A percentile compares a stretch with the other conserved stretches of the same genome.
phyloP scores from a whole-genome alignment of 2,329 filamentous ascomycete genomes.

The Epicoccum sorghinum region DNA sequence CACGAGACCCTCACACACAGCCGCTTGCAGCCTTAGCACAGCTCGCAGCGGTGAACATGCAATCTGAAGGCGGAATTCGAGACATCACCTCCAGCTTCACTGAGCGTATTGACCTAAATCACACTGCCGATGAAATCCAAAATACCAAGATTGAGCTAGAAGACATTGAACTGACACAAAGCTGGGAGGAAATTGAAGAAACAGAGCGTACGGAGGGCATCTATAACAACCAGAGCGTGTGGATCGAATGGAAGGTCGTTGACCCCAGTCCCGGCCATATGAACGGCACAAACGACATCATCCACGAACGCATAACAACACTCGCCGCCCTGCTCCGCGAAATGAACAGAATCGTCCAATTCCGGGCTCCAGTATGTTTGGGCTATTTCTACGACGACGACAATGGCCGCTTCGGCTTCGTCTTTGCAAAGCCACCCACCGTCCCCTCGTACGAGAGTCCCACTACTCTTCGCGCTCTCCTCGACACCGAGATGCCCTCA shows the following conservation, averaged over 20 bases:
- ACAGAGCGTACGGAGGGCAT: constrained; percentile 32
- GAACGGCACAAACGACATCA: constrained; percentile 29
- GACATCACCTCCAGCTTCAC: constrained; percentile 37
- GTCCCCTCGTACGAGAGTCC: constrained; percentile 48
- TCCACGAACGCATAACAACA: constrained; percentile 39
- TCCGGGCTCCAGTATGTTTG: constrained; percentile 43
- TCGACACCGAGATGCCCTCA: constrained; percentile 52
- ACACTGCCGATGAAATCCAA: constrained; percentile 27
- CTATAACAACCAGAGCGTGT: constrained; percentile 30
- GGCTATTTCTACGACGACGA: constrained; percentile 46
- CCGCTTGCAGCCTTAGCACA: constrained; percentile 40
- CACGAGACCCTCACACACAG: background rate
- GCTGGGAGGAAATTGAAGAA: background rate
- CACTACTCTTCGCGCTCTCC: constrained; percentile 56
- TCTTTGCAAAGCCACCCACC: constrained; percentile 58
- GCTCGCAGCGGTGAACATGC: constrained; percentile 44
- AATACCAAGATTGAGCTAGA: constrained; percentile 27
- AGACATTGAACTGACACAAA: background rate
- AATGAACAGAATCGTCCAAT: constrained; percentile 12
- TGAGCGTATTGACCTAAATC: constrained; percentile 27
- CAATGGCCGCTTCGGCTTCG: constrained; percentile 56
- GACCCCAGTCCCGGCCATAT: constrained; percentile 28
- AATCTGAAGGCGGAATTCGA: constrained; percentile 34
- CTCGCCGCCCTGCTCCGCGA: constrained; percentile 40
- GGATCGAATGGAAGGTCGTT: constrained; percentile 48